A percentile compares a stretch with the other conserved stretches of the same genome.
phyloP scores from a whole-genome alignment of 768 basidiomycete genomes.

The Cubamyces sp. region DNA sequence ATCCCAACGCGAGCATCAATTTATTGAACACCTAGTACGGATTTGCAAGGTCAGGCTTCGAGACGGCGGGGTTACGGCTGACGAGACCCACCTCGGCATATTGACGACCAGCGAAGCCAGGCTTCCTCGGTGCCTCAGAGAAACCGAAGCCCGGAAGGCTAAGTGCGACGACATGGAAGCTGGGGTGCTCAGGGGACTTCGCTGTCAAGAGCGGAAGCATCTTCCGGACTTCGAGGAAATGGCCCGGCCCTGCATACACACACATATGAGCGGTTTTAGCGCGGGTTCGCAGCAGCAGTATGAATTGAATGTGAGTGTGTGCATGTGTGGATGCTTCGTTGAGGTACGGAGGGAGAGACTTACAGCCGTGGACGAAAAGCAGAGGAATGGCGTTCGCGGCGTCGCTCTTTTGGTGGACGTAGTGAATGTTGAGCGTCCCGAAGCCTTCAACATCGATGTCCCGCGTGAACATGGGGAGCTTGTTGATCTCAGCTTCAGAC shows the following conservation, averaged over 20 bases:
- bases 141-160: slow-evolving; percentile 67
- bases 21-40: slow-evolving; percentile 27
- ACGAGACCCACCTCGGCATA: slow-evolving; percentile 52
- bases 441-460: slow-evolving; percentile 53
- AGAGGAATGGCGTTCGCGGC: slow-evolving; percentile 53
- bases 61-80: neutral
- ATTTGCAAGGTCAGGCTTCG: neutral
- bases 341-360: slow-evolving; percentile 17
- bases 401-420: slow-evolving; percentile 37
- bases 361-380: slow-evolving; percentile 65
- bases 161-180: slow-evolving; percentile 64
- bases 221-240: slow-evolving; percentile 60
- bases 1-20: slow-evolving; percentile 36
- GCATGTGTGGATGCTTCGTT: neutral
- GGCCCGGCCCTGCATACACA: slow-evolving; percentile 56
- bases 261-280: neutral
- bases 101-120: slow-evolving; percentile 53
- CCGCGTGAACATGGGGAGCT: slow-evolving; percentile 58
- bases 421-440: slow-evolving; percentile 57
- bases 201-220: slow-evolving; percentile 55
- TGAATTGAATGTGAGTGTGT: neutral
- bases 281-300: neutral
- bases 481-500: slow-evolving; percentile 55
- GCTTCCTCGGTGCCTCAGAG: slow-evolving; percentile 57
- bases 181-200: slow-evolving; percentile 47